Evolutionary conservation across 352 stramenopile genomes (phyloP), one percentile per base, ranked within the genome.

Genomic region (Phytophthora palmivora): DNA sequence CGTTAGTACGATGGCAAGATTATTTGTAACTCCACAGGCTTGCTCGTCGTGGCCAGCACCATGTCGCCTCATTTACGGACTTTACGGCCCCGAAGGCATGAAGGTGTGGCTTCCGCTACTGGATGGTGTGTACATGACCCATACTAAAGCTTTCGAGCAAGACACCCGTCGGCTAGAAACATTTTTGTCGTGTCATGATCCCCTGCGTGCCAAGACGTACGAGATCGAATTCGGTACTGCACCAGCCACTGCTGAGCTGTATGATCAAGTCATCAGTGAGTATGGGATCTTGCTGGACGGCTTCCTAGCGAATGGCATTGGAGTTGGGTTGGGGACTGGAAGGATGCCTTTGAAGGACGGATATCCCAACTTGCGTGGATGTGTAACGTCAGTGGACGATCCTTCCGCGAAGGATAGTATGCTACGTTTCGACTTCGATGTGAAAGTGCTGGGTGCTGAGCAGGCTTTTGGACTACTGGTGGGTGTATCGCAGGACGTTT

Each of bases 151-250:
- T 0, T 90, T 92, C 51, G 79, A 88, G 46, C 57, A 78, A 1
- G 83, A 92, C 38, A 47, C 49, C 1, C 57, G 54, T 3, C 62
- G 70, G 0, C 54, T 94, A 1, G 65, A 89, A 45, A 91, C 78
- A 1, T 95, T 95, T 47, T 52, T 95, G 19, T 73, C 77, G 18
- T 91, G 79, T 30, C 83, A 95, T 38, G 87, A 95, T 34, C 87
- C 87, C n/a, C 55, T 91, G 46, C 81, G 87, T n/a, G 79, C 82
- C 1, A 89, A 91, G 52, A 91, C 84, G 12, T 89, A 90, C 58
- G 84, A 89, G 53, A 89, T 91, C 48, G 84, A 93, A 52, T 93
- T 93, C 38, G 82, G 80, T 28, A 87, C 80, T 0, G 84, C 79
- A 0, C 74, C 79, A 1, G 74, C 79, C 2, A 88, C 82, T 0